Evolutionary conservation across 352 stramenopile species (phyloP), one percentile per base, ranked within the genome.

Genomic region (Phytophthora pluvialis): DNA sequence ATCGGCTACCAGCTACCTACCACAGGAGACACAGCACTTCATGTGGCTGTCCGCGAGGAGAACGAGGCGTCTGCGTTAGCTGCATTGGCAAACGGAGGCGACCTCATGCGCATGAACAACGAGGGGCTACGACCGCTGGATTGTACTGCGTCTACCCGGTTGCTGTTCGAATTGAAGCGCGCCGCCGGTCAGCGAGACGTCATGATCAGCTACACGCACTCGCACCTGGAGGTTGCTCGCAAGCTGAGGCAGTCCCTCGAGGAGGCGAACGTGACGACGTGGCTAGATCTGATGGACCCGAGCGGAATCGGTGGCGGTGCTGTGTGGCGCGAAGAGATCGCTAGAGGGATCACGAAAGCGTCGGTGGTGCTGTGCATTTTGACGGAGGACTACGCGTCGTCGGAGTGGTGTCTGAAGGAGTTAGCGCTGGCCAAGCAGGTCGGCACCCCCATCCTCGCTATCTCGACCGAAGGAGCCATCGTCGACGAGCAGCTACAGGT

Each of bases 171-270:
- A 25, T 72, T 93, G 44, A 93, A 93, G 61, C 78, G 67, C 8
- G 82, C 82, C 0, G 84, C 84, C 1, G 84, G 84, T 1, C 74
- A 87, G 26, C 80, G 84, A 9, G 84, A 93, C 35, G 84, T 90
- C 15, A 93, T 93, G 84, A 91, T 93, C 67, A 93, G 84, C 70
- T 93, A 93, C 67, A 93, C 84, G 38, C 84, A 93, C 57, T 86
- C 84, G 42, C 84, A 93, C 66, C 61, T 74, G 2, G 80, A 88
- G 64, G 90, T 93, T 69, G 82, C 82, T 36, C 86, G 81, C 52
- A 91, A 90, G 35, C 44, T 93, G 29, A 76, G 81, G 45, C 72
- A 77, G 48, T 80, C 69, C 10, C 53, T 92, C 0, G 83, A 91
- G 49, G 63, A 81, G 12, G 73, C 81, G 1, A 85, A 88, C 49